Evolutionary conservation across 768 basidiomycete species (phyloP).

Genomic region (Agrocybe chaxingu): DNA sequence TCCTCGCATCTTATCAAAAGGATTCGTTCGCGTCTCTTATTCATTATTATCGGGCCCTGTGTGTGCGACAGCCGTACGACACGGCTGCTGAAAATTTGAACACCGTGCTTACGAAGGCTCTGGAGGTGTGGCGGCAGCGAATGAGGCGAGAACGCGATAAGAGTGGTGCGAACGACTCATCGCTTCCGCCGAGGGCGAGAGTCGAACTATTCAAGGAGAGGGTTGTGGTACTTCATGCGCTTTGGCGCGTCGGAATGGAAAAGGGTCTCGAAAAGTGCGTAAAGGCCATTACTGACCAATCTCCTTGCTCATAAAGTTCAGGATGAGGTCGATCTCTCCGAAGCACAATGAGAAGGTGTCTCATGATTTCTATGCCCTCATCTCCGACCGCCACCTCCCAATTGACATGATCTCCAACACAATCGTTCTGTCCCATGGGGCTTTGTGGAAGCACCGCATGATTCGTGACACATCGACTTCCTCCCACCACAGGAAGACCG

Average conservation of each 20-base stretch:
- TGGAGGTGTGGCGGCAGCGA: constrained; percentile 56
- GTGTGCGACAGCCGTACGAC: constrained; percentile 82
- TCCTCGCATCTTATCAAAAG: constrained; percentile 79
- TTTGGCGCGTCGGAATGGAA: constrained; percentile 59
- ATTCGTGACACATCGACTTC: constrained; percentile 43
- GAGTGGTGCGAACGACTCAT: constrained; percentile 24
- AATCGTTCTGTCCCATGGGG: constrained; percentile 72
- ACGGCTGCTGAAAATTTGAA: constrained; percentile 85
- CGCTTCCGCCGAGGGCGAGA: constrained; percentile 45
- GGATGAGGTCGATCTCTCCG: constrained; percentile 46
- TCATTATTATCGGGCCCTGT: constrained; percentile 90
- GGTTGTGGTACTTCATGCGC: constrained; percentile 71
- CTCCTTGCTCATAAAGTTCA: constrained; percentile 20
- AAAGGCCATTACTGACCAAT: constrained; percentile 5
- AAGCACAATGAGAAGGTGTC: constrained; percentile 46
- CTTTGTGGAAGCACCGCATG: constrained; percentile 83
- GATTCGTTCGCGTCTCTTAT: constrained; percentile 80
- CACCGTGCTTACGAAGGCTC: constrained; percentile 61
- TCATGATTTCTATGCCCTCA: constrained; percentile 55
- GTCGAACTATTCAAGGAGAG: constrained; percentile 71
- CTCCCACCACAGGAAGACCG: constrained; percentile 21
- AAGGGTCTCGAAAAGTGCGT: constrained; percentile 61
- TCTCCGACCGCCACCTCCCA: constrained; percentile 68
- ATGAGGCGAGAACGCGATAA: constrained; percentile 36
- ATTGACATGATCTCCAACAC: constrained; percentile 75